Conservation (phyloP, 805 yeast genomes). For the Maudiozyma bulderi region DNA sequence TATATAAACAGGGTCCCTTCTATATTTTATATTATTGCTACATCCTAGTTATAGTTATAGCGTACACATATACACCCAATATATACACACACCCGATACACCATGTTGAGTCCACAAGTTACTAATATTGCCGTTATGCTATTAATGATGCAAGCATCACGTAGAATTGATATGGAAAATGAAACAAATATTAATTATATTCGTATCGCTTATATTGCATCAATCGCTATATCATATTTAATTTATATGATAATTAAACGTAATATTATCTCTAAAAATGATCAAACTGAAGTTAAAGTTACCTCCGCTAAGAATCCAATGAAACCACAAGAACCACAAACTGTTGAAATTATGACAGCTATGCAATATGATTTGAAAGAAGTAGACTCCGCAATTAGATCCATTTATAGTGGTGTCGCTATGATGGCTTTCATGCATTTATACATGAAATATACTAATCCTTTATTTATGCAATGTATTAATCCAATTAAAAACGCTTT, state of each 20-base stretch:
- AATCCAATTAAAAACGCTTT: conserved; percentile 82
- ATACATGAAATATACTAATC: conserved; percentile 96
- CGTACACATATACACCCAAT: neutral
- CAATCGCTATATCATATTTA: conserved; percentile 55
- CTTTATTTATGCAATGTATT: conserved; percentile 87
- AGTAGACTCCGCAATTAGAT: conserved; percentile 67
- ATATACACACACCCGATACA: neutral
- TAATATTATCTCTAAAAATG: conserved; percentile 66
- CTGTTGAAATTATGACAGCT: conserved; percentile 84
- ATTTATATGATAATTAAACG: conserved; percentile 57
- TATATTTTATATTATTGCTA: too few relatives aligned
- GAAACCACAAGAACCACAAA: conserved; percentile 67
- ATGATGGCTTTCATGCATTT: conserved; percentile 98
- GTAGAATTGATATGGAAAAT: conserved; percentile 80
- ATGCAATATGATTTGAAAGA: conserved; percentile 90
- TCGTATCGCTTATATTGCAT: conserved; percentile 58
- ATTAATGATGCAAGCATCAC: conserved; percentile 92
- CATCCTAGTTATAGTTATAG: neutral
- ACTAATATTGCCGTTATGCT: conserved; percentile 84
- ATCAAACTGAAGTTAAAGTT: conserved; percentile 81
- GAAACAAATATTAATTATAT: conserved; percentile 66
- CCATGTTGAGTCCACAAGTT: conserved; percentile 73
- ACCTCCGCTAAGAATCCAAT: conserved; percentile 76
- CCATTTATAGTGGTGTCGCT: conserved; percentile 80
- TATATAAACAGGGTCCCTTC: too few relatives aligned